phyloP scores from a whole-genome alignment of 1,284 basidiomycete genomes.

The Heterobasidion parviporum region DNA sequence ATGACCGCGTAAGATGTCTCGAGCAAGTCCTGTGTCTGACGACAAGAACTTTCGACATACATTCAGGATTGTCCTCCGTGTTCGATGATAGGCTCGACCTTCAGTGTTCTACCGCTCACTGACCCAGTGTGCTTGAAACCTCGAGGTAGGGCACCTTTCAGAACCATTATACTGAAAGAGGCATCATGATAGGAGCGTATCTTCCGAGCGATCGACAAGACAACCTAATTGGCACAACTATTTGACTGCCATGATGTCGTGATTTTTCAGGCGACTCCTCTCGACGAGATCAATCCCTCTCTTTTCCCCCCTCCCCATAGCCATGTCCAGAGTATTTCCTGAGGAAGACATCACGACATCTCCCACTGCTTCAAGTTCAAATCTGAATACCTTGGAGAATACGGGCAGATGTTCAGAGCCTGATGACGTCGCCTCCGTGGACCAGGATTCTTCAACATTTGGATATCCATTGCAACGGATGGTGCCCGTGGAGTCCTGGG shows the following conservation, averaged over 20 bases:
- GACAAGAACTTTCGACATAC: neutral
- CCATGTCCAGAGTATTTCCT: too few species aligned
- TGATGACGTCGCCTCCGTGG: neutral
- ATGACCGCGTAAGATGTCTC: neutral
- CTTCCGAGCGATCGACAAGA: neutral
- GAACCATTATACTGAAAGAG: neutral
- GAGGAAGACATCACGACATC: too few species aligned
- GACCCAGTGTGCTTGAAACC: too few species aligned
- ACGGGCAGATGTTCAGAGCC: neutral
- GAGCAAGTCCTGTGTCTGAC: neutral
- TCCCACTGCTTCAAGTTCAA: too few species aligned
- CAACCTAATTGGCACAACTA: neutral
- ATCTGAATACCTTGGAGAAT: neutral
- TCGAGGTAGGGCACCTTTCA: too few species aligned
- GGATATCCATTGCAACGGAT: constrained; percentile 11
- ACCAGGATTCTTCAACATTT: neutral
- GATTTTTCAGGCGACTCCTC: too few species aligned
- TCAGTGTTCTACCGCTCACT: too few species aligned
- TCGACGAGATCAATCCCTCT: too few species aligned
- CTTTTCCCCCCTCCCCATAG: too few species aligned
- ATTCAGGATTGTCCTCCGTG: too few species aligned
- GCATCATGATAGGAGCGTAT: neutral
- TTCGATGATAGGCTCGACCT: too few species aligned
- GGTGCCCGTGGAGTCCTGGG: constrained; percentile 7
- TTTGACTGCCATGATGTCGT: neutral